Conservation (phyloP, 176 grass and related monocot species). For the Luzula sylvatica region DNA sequence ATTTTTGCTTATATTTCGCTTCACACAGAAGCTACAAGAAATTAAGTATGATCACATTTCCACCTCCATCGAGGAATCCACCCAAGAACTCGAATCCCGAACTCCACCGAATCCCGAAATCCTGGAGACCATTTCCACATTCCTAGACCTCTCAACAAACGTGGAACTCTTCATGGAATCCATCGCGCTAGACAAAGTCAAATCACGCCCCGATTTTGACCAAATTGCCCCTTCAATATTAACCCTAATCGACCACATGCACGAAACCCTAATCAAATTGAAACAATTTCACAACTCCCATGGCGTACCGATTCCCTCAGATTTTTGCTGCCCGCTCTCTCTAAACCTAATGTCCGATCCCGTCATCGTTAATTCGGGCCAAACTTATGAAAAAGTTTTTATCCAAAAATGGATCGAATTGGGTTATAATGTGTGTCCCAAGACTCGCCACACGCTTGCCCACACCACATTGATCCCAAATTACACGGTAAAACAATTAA, state of each 20-base stretch:
- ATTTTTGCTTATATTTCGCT: constrained; percentile 10
- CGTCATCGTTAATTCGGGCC: constrained; percentile 94
- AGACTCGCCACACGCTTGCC: constrained; percentile 75
- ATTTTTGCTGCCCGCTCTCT: constrained; percentile 95
- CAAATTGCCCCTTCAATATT: constrained; percentile 47
- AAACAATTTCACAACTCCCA: constrained; percentile 75
- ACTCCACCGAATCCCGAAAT: constrained; percentile 29
- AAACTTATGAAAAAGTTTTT: constrained; percentile 93
- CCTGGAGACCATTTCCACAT: constrained; percentile 42
- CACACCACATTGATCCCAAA: constrained; percentile 99
- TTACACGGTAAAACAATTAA: constrained; percentile 96
- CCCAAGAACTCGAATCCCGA: constrained; percentile 32
- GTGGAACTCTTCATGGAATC: constrained; percentile 83
- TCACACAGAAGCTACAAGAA: constrained; percentile 45
- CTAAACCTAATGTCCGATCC: constrained; percentile 94
- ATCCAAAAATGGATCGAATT: constrained; percentile 88
- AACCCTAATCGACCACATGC: constrained; percentile 63
- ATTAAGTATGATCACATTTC: constrained; percentile 47
- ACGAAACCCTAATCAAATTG: constrained; percentile 48
- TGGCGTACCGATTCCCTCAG: constrained; percentile 80
- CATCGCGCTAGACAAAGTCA: constrained; percentile 84
- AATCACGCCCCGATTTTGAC: constrained; percentile 40
- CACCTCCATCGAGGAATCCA: constrained; percentile 39
- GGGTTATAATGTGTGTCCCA: constrained; percentile 92
- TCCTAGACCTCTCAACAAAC: constrained; percentile 73